Evolutionary conservation across 2,329 filamentous ascomycete species (phyloP).

Genomic region (Epichloe typhina): DNA sequence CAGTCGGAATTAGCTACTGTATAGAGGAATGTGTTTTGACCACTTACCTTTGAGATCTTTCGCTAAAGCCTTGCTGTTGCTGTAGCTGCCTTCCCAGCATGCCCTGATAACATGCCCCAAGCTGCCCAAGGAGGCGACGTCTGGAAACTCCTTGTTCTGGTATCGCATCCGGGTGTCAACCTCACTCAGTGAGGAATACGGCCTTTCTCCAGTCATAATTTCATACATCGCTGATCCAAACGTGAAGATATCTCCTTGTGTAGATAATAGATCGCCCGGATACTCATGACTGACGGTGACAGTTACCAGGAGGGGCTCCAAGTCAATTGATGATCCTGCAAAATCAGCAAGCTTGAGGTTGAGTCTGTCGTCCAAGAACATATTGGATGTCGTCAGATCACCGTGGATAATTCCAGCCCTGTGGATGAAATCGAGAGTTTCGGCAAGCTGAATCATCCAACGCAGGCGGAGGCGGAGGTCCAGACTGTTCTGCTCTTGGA

Average conservation of each 20-base stretch:
- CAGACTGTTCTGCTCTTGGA: neutral
- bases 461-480: neutral
- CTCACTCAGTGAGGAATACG: conserved; percentile 1
- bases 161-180: neutral
- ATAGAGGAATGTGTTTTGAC: no score
- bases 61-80: neutral
- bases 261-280: neutral
- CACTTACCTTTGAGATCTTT: neutral
- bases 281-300: conserved; percentile 3
- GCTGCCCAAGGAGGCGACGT: neutral
- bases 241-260: conserved; percentile 4
- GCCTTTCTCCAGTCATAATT: conserved; percentile 1
- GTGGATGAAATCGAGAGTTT: conserved; percentile 3
- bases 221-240: conserved; percentile 2
- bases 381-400: conserved; percentile 3
- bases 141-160: neutral
- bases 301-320: neutral
- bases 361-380: conserved; percentile 4
- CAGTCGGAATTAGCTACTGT: no score
- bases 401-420: conserved; percentile 4
- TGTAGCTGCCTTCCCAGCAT: conserved; percentile 3
- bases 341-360: conserved; percentile 5
- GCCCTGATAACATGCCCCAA: conserved; percentile 1
- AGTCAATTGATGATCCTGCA: conserved; percentile 6
- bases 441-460: conserved; percentile 4